Percentiles rank a stretch among this genome's conserved stretches.
Evolutionary conservation across 768 basidiomycete species (phyloP).

Genomic region (Mycena capillaripes): DNA sequence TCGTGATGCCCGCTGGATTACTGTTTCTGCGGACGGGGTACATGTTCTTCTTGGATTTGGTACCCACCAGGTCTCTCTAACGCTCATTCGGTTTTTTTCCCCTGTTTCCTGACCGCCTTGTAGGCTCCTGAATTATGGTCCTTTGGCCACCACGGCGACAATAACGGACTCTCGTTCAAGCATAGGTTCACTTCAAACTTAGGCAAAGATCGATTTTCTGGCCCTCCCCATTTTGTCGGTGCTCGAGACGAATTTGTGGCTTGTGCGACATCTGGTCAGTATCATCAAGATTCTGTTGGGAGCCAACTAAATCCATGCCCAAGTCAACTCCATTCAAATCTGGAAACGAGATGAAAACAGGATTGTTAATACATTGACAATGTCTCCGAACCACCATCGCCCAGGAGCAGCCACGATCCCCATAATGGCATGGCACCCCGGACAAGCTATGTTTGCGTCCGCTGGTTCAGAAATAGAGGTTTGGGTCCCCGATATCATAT

Average conservation of each 20-base stretch:
- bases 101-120: neutral
- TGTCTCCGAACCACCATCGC: neutral
- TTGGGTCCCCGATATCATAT: no score
- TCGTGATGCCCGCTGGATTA: slow-evolving; percentile 26
- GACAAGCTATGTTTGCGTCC: slow-evolving; percentile 13
- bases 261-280: slow-evolving; percentile 18
- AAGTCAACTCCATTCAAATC: slow-evolving; percentile 5
- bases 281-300: neutral
- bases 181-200: slow-evolving; percentile 17
- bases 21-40: slow-evolving; percentile 14
- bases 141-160: neutral
- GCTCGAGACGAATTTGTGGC: slow-evolving; percentile 27
- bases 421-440: slow-evolving; percentile 18
- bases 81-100: neutral
- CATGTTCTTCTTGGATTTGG: slow-evolving; percentile 17
- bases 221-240: slow-evolving; percentile 27
- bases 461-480: slow-evolving; percentile 1
- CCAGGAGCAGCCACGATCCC: neutral
- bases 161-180: slow-evolving; percentile 6
- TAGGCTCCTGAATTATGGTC: slow-evolving; percentile 29
- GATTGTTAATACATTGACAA: neutral
- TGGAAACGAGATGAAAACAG: slow-evolving; percentile 20
- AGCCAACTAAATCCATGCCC: neutral
- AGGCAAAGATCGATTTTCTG: slow-evolving; percentile 23
- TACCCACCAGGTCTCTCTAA: slow-evolving; percentile 16